Base-by-base conservation (phyloP, 768 basidiomycete genomes). In the Erythrobasidium yunnanense region DNA sequence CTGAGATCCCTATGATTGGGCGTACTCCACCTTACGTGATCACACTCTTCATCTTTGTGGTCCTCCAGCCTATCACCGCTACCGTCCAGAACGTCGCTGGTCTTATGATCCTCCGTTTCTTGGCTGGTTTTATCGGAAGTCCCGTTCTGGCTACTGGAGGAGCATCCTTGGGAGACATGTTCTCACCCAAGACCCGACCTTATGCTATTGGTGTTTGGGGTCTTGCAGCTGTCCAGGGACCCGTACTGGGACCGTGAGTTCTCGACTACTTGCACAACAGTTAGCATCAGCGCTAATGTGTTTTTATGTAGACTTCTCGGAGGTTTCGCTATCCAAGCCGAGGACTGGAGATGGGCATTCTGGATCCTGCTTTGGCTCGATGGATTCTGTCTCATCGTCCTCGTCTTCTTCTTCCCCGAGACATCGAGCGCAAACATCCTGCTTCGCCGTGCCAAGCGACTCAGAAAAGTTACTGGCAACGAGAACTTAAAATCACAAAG, bases 1-100 rank as follows among this genome's bases (percentile, higher is more conserved):
- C 74, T 3, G 78, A 79, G 60, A 73, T 78, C 27, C 75, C 77
- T 0, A 34, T 68, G 1, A 71, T 78, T 46, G 78, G 78, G 11
- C 70, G 78, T 2, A 75, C 71, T 22, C 67, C 74, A 1, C 71
- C 74, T 22, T 78, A 78, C 68, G 73, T 79, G 55, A 67, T 73
- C 67, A 75, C 74, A 17, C 69, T 78, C 20, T 51, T 71, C 45
- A 38, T 78, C 55, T 79, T 77, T 66, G 72, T 74, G 54, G 52
- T 74, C 29, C 69, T 78, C 6, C 77, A 78, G 66, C 69, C 76
- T 8, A 75, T 75, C 2, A 33, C 75, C 0, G 71, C 71, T 0
- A 63, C 75, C 32, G 70, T 74, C 13, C 69, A 66, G 27, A 76
- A 76, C 68, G 68, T 76, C 67, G 72, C 73, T n/a, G 72, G 71